Percentiles rank a stretch among this genome's conserved stretches.
Conservation (phyloP, 2,329 filamentous ascomycete species). For the Penicillium sp. region DNA sequence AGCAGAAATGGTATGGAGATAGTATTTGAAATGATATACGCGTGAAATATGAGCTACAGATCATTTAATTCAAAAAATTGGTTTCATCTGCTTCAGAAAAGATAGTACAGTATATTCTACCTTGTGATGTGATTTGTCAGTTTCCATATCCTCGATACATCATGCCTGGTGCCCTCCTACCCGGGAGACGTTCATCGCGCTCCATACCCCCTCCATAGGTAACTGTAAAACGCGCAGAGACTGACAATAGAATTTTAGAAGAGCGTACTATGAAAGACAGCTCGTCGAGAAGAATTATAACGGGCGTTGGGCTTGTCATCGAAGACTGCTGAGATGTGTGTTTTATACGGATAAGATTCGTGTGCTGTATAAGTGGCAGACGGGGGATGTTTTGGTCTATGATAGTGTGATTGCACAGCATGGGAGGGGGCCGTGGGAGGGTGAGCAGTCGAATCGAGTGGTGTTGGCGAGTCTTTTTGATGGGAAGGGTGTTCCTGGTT, state of each 20-base stretch:
- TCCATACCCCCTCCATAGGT: slow-evolving; percentile 42
- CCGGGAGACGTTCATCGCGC: slow-evolving; percentile 46
- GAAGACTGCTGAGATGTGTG: too few species aligned
- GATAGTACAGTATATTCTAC: too few species aligned
- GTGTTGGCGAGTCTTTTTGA: slow-evolving; percentile 54
- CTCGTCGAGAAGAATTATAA: background rate
- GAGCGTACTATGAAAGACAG: slow-evolving; percentile 19
- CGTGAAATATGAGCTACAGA: background rate
- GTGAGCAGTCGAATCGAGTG: slow-evolving; percentile 50
- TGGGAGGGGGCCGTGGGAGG: slow-evolving; percentile 52
- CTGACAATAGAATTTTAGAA: slow-evolving; percentile 48
- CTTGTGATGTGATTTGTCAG: too few species aligned
- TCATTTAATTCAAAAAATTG: too few species aligned
- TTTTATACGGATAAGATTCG: slow-evolving; percentile 48
- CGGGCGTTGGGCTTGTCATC: background rate
- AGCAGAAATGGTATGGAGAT: background rate
- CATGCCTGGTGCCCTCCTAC: slow-evolving; percentile 43
- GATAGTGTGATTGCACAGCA: slow-evolving; percentile 55
- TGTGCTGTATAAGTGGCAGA: slow-evolving; percentile 52
- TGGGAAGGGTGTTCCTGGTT: slow-evolving; percentile 48
- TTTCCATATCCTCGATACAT: too few species aligned
- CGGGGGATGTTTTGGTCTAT: slow-evolving; percentile 52
- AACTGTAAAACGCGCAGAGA: slow-evolving; percentile 45
- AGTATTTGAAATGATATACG: background rate
- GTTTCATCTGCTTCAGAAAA: too few species aligned